Base-by-base conservation (phyloP, 2,329 filamentous ascomycete species). In the Hymenoscyphus infarciens region DNA sequence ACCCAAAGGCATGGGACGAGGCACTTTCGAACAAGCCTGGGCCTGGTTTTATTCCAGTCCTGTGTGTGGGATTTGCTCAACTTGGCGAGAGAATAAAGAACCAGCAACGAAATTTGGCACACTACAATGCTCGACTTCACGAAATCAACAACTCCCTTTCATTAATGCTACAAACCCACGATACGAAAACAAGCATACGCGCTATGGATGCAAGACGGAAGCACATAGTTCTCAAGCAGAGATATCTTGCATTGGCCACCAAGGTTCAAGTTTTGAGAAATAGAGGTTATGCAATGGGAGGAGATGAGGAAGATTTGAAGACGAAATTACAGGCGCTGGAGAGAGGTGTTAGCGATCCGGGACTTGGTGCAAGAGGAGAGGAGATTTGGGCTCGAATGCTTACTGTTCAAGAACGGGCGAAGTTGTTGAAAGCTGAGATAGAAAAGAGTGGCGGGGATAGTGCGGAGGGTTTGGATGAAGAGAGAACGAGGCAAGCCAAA, bases 301-400 rank as follows among this genome's bases (percentile, higher is more conserved):
- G 86, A 52, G 87, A 90, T 66, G 91, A 96, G 75, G 91, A 96
- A 71, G 87, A 90, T 67, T 75, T 96, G 55, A 87, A 88, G 75
- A 85, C 86, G 69, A 89, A 90, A 74, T 79, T 96, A 63, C 79
- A 87, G 71, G 81, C 79, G 27, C 78, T 95, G 63, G 89, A 93
- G 74, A 84, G 85, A 71, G 80, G 81, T 58, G 84, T 92, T 31
- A 86, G 87, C 67, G 91, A 95, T 71, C 91, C 91, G 7, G 87
- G 87, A 7, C 81, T 94, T 61, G 84, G 84, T 42, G 90, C 90
- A 2, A 81, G 90, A 68, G 88, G 91, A 73, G 91, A 95, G 75
- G 91, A 95, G 78, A 86, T 95, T 54, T 95, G 91, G 91, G 92
- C 90, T 67, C 81, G 91, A 55, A 84, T 95, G 77, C 88, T 92